Evolutionary conservation across 139 green algal genomes (phyloP), one percentile per base, ranked within the genome.

Genomic region (Marvania coccoides): DNA sequence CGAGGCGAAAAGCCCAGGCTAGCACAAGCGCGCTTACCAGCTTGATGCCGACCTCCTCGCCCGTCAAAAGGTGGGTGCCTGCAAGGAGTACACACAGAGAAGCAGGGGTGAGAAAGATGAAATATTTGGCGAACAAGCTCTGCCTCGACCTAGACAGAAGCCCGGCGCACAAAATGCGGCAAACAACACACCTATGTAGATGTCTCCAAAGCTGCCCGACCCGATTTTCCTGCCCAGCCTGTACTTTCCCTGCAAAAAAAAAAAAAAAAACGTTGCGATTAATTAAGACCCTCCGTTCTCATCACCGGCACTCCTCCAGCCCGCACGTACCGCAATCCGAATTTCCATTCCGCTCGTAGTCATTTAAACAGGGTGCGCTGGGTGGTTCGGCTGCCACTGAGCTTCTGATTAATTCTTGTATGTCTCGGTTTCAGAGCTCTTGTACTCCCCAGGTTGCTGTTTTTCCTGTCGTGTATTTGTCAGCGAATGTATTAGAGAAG

Each of bases 21-120:
- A n/a, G n/a, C n/a, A n/a, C n/a, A n/a, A 3, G 38, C 19, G 28
- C 6, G 30, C 88, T 57, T 73, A 97, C 92, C 80, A 99, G 79
- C 82, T 99, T 99, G 48, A 99, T 98, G 57, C 88, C 95, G n/a
- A 99, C 93, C 65, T 99, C 95, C 74, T 99, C 95, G 29, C 87
- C 87, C 1, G 91, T 98, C 58, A 97, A 89, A 36, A 98, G 87
- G 69, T 99, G 92, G 4, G 90, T 96, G 42, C 95, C 94, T 95
- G 89, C 47, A 69, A 6, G 5, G 37, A n/a, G n/a, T n/a, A n/a
- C n/a, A 61, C 23, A 38, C 6, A 30, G 37, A 35, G 39, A 19
- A 59, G 60, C 31, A 67, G 15, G 8, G 9, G 23, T 5, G n/a
- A 5, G 35, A 36, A 26, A 24, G 10, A 5, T 42, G 14, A n/a